Evolutionary conservation across 2,329 filamentous ascomycete genomes (phyloP), one percentile per base, ranked within the genome.

Genomic region (Chalara sp.): DNA sequence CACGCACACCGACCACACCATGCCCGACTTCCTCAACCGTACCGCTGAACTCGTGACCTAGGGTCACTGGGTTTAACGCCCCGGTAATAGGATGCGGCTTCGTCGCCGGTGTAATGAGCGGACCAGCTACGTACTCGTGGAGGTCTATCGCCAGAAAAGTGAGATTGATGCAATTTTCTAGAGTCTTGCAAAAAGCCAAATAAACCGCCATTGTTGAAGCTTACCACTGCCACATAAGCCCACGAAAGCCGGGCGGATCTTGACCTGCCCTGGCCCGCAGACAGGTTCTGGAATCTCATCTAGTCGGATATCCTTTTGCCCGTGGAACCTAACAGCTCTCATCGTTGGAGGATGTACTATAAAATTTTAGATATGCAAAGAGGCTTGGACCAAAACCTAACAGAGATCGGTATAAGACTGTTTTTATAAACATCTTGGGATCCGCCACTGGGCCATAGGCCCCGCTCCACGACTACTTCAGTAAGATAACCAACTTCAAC

Each of bases 31-130:
- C 79, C 32, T 83, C 76, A 8, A 95, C 79, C 30, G 74, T 77
- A 6, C 90, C 90, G 1, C 86, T 87, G 63, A 95, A 93, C 64
- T 95, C 90, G 65, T 95, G 90, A 54, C 89, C 87, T 84, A 81
- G 79, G 51, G 80, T 76, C 58, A 78, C 73, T 72, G 10, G n/a
- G 73, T 76, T 3, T 74, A 67, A 5, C 66, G 72, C 61, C 76
- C 76, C 55, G 5, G 44, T 80, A 53, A 79, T 75, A 0, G 75
- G 74, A 63, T 79, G 76, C 4, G 76, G 74, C n/a, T 68, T 72
- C 1, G 70, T 71, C 3, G 21, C 21, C 0, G 76, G 76, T 55
- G 73, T 76, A 29, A 75, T 62, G 49, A 68, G 73, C n/a, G 72
- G 67, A 5, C 73, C 73, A 49, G 70, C 70, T 12, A 73, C 63